phyloP scores from a whole-genome alignment of 2,329 filamentous ascomycete genomes.

The Tricladium varicosporioides region DNA sequence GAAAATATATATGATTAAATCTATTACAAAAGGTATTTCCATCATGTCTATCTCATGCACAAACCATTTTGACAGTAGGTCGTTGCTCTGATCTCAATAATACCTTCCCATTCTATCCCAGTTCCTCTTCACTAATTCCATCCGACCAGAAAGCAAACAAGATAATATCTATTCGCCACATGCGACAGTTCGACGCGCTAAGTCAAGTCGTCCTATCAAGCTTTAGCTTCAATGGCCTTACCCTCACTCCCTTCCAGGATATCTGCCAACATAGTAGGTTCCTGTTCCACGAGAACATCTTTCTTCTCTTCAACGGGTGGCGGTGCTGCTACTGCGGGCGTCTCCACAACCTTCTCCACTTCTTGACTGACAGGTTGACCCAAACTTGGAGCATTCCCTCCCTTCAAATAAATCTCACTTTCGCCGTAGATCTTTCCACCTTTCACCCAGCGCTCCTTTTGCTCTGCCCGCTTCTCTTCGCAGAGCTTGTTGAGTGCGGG shows the following conservation, averaged over 20 bases:
- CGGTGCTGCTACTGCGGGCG: not conserved
- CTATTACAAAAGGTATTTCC: not conserved
- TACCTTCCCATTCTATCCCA: not conserved
- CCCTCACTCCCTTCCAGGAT: not conserved
- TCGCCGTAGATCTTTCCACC: slow-evolving; percentile 83
- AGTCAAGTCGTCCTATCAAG: not conserved
- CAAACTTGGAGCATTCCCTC: slow-evolving; percentile 39
- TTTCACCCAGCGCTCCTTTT: slow-evolving; percentile 70
- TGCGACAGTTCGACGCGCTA: not conserved
- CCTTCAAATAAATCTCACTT: slow-evolving; percentile 82
- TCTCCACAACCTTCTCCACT: not conserved
- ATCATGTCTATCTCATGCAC: not conserved
- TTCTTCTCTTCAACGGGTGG: not conserved
- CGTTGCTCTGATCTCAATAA: not conserved
- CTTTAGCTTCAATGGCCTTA: not conserved
- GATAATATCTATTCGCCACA: not conserved
- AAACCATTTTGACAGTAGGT: not conserved
- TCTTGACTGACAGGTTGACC: slow-evolving; percentile 3
- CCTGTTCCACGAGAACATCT: not conserved
- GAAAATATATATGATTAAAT: not conserved
- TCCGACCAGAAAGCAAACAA: not conserved
- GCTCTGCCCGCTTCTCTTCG: slow-evolving; percentile 60
- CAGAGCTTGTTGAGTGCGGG: slow-evolving; percentile 75
- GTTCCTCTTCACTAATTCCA: not conserved
- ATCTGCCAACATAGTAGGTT: not conserved